phyloP scores from a whole-genome alignment of 169 alveolate genomes.

The Eimeria tenella region DNA sequence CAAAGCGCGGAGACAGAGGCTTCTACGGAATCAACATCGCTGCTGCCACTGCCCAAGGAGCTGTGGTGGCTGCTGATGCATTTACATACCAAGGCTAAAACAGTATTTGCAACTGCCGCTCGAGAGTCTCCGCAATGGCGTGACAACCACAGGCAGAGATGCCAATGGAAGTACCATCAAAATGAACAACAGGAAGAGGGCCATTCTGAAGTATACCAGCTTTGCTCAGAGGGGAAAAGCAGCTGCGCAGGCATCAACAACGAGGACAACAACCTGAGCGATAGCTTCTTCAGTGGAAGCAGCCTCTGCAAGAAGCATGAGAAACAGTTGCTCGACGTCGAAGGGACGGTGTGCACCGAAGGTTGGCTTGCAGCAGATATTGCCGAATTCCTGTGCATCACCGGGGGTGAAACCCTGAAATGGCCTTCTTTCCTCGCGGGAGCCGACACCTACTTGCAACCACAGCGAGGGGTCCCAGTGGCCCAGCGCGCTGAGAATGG shows the following conservation, averaged over 20 bases:
- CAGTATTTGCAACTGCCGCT: conserved; percentile 45
- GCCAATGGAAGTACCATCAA: neutral
- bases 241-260: conserved; percentile 7
- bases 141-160: neutral
- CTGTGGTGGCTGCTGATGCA: conserved; percentile 78
- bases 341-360: neutral
- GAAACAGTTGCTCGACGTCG: neutral
- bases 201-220: neutral
- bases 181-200: neutral
- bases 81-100: conserved; percentile 37
- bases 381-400: neutral
- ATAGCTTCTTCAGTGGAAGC: neutral
- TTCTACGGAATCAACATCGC: neutral
- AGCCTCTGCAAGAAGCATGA: conserved; percentile 23
- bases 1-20: neutral
- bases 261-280: conserved; percentile 10
- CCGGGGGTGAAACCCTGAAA: conserved; percentile 43
- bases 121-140: neutral
- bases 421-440: conserved; percentile 70
- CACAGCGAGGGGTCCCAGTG: neutral
- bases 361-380: neutral
- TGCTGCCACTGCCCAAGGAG: conserved; percentile 73
- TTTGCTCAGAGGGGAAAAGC: neutral
- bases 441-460: conserved; percentile 47
- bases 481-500: neutral